A percentile compares a stretch with the other conserved stretches of the same genome.
Evolutionary conservation across 2,329 filamentous ascomycete genomes (phyloP).

Genomic region (Ophiostoma himal-ulmi): DNA sequence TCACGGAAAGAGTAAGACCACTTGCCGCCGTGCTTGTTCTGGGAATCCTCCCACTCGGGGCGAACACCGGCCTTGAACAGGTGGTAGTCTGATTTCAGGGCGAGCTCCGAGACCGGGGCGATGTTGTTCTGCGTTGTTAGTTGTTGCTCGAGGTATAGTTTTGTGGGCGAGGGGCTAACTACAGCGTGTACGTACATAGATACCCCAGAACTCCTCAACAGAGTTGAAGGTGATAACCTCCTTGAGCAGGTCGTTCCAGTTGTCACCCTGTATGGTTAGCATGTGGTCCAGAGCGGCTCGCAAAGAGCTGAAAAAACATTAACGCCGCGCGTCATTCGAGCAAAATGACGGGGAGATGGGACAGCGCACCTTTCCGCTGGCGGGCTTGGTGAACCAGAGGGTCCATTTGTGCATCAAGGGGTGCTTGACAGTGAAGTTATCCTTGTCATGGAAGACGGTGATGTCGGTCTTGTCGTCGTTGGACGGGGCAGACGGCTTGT

Average conservation of each 20-base stretch:
- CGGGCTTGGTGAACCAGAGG: conserved; percentile 98
- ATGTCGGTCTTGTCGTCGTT: conserved; percentile 58
- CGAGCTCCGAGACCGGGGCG: conserved; percentile 87
- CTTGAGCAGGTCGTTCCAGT: conserved; percentile 97
- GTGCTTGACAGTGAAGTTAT: conserved; percentile 99
- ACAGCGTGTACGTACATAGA: conserved; percentile 67
- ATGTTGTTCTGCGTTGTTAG: conserved; percentile 78
- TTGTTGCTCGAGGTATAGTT: conserved; percentile 15
- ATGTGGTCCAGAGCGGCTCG: neutral
- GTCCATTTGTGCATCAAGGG: conserved; percentile 97
- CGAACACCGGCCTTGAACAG: conserved; percentile 97
- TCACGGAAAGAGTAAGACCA: conserved; percentile 99
- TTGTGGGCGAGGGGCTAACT: neutral
- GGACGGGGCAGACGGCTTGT: conserved; percentile 43
- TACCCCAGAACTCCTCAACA: conserved; percentile 98
- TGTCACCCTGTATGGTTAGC: conserved; percentile 65
- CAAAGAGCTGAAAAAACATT: neutral
- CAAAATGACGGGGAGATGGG: neutral
- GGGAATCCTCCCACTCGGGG: conserved; percentile 95
- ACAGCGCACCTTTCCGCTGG: conserved; percentile 73
- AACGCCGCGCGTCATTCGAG: too few relatives aligned
- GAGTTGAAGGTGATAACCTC: conserved; percentile 98
- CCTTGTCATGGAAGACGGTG: conserved; percentile 95
- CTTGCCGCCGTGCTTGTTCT: conserved; percentile 99
- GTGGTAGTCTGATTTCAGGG: conserved; percentile 97